Evolutionary conservation across 768 basidiomycete genomes (phyloP), one percentile per base, ranked within the genome.

Genomic region (Rhodocollybia butyracea): DNA sequence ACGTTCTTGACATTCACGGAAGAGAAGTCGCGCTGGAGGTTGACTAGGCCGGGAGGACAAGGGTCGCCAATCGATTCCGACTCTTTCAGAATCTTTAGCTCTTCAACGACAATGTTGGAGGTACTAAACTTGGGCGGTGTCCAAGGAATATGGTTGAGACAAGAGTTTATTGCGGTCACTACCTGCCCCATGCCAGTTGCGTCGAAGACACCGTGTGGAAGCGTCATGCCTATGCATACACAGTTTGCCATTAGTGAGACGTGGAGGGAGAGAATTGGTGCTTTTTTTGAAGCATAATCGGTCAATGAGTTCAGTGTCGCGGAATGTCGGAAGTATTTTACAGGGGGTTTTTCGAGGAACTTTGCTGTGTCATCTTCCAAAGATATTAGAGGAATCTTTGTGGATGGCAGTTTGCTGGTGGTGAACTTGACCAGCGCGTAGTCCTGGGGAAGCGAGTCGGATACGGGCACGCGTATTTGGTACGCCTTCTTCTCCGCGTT

Each of bases 201-300:
- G 30, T 53, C 51, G 19, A 53, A 53, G 8, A 53, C 39, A 31
- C 51, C 51, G 31, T 53, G 51, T 7, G 51, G 51, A 32, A 53
- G 39, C n/a, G 51, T 53, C 41, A 53, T 27, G 13, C 51, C 51
- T 13, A 53, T 27, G 24, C 51, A 53, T n/a, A 31, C 31, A 24
- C 51, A 53, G 5, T 53, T 53, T 13, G 51, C 41, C 51, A 53
- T 13, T n/a, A 41, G 8, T 19, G 51, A 41, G 21, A 53, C 41
- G 19, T 53, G 51, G 13, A 53, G 39, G 31, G 51, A 53, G 30
- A 53, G 39, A 17, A 53, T 40, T 29, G 51, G 51, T 7, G 29
- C 27, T n/a, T 53, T 53, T 26, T 53, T 41, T 21, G 39, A 41
- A n/a, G 51, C 39, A 40, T 22, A 53, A 13, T 41, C 39, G 40